Evolutionary conservation across 768 basidiomycete species (phyloP).

Genomic region (Vararia minispora): DNA sequence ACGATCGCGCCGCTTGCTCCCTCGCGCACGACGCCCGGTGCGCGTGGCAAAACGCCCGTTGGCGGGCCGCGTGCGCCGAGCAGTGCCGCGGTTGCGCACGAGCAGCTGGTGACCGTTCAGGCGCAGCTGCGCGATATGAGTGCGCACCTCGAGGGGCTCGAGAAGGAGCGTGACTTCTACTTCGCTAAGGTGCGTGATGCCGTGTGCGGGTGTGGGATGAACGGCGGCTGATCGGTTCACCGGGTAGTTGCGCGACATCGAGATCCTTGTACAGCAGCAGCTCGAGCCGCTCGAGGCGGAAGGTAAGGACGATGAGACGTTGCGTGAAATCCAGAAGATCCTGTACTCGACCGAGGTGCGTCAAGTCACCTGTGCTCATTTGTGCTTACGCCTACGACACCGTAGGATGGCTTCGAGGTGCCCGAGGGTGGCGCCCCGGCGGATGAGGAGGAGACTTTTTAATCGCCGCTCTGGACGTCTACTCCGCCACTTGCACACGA

Average conservation of each 20-base stretch:
- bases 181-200: constrained; percentile 73
- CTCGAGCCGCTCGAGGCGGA: constrained; percentile 48
- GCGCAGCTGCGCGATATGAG: constrained; percentile 76
- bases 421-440: constrained; percentile 49
- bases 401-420: constrained; percentile 87
- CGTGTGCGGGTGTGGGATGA: neutral
- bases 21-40: constrained; percentile 27
- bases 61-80: constrained; percentile 48
- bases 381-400: constrained; percentile 5
- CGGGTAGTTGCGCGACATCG: constrained; percentile 85
- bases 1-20: constrained; percentile 59
- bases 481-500: no score
- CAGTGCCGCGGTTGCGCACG: constrained; percentile 51
- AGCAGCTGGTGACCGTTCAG: constrained; percentile 57
- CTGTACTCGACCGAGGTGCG: constrained; percentile 90
- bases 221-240: constrained; percentile 5
- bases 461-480: constrained; percentile 6
- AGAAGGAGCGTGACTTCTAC: constrained; percentile 98
- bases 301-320: constrained; percentile 44
- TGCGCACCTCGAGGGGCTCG: constrained; percentile 74
- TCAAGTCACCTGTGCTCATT: constrained; percentile 6
- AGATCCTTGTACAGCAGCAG: constrained; percentile 83
- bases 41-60: constrained; percentile 61
- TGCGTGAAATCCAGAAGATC: constrained; percentile 82
- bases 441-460: constrained; percentile 82